These are phyloP conservation scores for Arabidopsis lyrata DNA, from an alignment of 441 rosid species.

Conservation along the genomic window DNA sequence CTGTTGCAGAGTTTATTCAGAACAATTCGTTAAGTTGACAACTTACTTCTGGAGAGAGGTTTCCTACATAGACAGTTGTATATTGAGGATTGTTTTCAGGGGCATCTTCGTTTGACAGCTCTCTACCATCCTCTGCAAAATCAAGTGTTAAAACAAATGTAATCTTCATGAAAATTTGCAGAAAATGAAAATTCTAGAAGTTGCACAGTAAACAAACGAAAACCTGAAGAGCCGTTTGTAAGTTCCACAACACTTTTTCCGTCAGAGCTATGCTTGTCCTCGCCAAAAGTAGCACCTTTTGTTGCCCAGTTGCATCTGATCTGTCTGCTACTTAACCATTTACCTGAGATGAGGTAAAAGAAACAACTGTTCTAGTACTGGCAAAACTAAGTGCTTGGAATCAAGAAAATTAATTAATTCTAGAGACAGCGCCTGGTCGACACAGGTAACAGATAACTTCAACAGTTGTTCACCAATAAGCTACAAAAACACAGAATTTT, in stretches of 20 bases:
- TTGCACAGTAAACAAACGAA: not conserved
- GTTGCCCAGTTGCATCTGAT: conserved; percentile 82
- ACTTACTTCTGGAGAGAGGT: conserved; percentile 81
- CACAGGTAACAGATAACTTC: not conserved
- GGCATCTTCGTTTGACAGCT: conserved; percentile 63
- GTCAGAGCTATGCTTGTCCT: conserved; percentile 63
- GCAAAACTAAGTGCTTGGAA: not conserved
- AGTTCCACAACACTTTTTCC: conserved; percentile 66
- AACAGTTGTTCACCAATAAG: not conserved
- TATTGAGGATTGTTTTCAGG: conserved; percentile 79
- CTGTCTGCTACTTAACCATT: conserved; percentile 77
- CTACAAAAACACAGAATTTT: not conserved
- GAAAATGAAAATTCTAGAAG: not conserved
- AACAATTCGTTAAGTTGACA: not conserved
- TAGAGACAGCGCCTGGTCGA: not conserved
- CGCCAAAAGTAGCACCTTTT: conserved; percentile 61
- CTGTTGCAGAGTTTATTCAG: conserved; percentile 12
- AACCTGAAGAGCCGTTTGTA: conserved; percentile 69
- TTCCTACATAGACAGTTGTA: conserved; percentile 85
- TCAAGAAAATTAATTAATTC: not conserved
- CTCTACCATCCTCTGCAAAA: conserved; percentile 70
- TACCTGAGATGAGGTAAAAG: conserved; percentile 51
- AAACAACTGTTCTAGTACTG: not conserved
- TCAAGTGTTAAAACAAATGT: not conserved
- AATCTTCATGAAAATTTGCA: not conserved